Evolutionary conservation across 805 yeast genomes (phyloP), one percentile per base, ranked within the genome.

Genomic region (Ogataea minuta): DNA sequence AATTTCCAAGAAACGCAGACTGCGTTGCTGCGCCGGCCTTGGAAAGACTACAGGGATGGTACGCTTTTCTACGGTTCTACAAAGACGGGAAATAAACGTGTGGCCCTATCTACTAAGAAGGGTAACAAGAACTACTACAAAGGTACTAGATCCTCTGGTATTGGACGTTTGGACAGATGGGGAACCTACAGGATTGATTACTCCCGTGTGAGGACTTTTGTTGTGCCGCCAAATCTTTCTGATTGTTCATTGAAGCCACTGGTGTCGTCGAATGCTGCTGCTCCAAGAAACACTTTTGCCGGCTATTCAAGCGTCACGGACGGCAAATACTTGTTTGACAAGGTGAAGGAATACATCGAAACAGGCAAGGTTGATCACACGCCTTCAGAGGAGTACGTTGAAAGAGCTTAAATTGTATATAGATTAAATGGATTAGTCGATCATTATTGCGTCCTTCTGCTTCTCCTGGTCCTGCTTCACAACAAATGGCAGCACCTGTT

Each of bases 141-240:
- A 63, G 99, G 99, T 70, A 93, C 98, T 15, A 77, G 97, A 43
- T 86, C 99, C 4, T 76, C 95, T 3, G 97, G 97, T 62, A 78
- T 88, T 46, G 99, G 99, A 60, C 72, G 70, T 37, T 78, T 82
- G 57, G 84, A 93, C 38, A 69, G 72, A 24, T 73, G 71, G 45
- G 97, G 95, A 38, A 74, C 76, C 15, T 93, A 88, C 63, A 68
- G 76, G 6, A 76, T 93, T 45, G 75, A 86, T 66, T 91, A 95
- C 87, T 63, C 66, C 31, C 88, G 82, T 57, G 98, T 91, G 21
- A 75, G 96, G 54, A 88, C 98, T 0, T 93, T 81, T 63, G 95
- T 86, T 3, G 88, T 80, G 8, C 99, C 99, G 4, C 62, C 67
- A 1, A 37, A 43, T n/a, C 36, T 57, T 21, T 48, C 48, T 43